These are phyloP conservation scores for Aspergillus sp. DNA, from an alignment of 2,329 filamentous ascomycete genomes.

Conservation along the genomic window DNA sequence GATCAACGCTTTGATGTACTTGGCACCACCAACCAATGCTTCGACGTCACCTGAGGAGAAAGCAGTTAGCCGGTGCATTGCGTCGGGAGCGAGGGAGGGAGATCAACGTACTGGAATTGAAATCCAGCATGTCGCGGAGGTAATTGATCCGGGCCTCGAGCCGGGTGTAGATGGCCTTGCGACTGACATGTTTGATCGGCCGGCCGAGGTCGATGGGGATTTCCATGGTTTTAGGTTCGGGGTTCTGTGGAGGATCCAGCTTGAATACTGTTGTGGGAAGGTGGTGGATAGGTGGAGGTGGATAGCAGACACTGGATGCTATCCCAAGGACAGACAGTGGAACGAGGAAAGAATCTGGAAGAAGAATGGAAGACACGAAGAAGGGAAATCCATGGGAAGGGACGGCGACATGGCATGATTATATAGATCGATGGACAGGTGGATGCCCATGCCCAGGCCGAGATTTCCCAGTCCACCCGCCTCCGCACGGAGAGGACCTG, in stretches of 20 bases:
- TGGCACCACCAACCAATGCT: constrained; percentile 65
- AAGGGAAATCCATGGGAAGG: constrained; percentile 6
- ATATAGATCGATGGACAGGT: constrained; percentile 15
- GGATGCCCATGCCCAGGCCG: background rate
- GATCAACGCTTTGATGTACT: constrained; percentile 79
- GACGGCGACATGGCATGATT: constrained; percentile 16
- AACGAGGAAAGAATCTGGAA: constrained; percentile 7
- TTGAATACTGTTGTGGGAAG: background rate
- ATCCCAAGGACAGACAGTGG: constrained; percentile 8
- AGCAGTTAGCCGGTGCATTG: constrained; percentile 1
- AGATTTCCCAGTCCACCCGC: background rate
- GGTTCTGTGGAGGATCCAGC: background rate
- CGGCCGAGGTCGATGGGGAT: constrained; percentile 18
- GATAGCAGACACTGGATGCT: background rate
- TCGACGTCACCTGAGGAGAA: constrained; percentile 63
- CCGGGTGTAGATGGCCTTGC: constrained; percentile 69
- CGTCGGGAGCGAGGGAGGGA: background rate
- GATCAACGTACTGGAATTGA: constrained; percentile 65
- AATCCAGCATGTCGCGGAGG: constrained; percentile 74
- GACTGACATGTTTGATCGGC: constrained; percentile 61
- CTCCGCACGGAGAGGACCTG: background rate
- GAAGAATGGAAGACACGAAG: constrained; percentile 7
- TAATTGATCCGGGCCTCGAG: constrained; percentile 70
- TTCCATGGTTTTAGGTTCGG: constrained; percentile 10
- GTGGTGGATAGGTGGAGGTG: background rate